Percentiles rank a stretch among this genome's conserved stretches.
phyloP scores from a whole-genome alignment of 176 grass and related monocot species.

The Oryza meyeriana region DNA sequence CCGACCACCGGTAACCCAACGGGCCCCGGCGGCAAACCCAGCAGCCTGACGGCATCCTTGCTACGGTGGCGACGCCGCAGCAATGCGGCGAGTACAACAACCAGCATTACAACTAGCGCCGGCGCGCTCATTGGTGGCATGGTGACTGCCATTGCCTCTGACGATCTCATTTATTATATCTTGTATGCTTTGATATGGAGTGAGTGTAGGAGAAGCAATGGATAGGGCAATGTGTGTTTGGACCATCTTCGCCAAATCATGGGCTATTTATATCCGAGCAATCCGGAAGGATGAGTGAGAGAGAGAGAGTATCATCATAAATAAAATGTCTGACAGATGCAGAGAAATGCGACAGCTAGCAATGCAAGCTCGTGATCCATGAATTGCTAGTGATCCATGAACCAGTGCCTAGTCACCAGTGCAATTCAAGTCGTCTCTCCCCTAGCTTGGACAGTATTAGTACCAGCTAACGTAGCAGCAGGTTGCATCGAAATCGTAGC shows the following conservation, averaged over 20 bases:
- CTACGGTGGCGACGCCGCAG: not conserved
- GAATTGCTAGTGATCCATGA: not conserved
- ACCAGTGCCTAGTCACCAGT: conserved; percentile 1
- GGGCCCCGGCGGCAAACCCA: conserved; percentile 31
- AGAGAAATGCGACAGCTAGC: not conserved
- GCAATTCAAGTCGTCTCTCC: not conserved
- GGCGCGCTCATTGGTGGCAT: not conserved
- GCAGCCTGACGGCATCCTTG: not conserved
- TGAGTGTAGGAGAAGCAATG: not conserved
- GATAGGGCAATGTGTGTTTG: too few species aligned
- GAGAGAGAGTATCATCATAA: not conserved
- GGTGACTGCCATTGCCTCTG: not conserved
- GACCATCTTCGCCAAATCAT: not conserved
- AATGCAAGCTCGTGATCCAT: not conserved
- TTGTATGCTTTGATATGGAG: not conserved
- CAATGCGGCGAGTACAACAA: not conserved
- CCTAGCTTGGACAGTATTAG: not conserved
- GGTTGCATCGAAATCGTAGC: not conserved
- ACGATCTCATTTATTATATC: not conserved
- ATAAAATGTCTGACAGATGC: conserved; percentile 18
- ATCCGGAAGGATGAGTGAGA: not conserved
- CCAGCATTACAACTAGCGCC: not conserved
- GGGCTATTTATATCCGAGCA: not conserved
- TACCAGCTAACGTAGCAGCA: not conserved
- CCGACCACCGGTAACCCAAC: conserved; percentile 35